phyloP scores from a whole-genome alignment of 2,329 filamentous ascomycete species.

The Cordyceps javanica region DNA sequence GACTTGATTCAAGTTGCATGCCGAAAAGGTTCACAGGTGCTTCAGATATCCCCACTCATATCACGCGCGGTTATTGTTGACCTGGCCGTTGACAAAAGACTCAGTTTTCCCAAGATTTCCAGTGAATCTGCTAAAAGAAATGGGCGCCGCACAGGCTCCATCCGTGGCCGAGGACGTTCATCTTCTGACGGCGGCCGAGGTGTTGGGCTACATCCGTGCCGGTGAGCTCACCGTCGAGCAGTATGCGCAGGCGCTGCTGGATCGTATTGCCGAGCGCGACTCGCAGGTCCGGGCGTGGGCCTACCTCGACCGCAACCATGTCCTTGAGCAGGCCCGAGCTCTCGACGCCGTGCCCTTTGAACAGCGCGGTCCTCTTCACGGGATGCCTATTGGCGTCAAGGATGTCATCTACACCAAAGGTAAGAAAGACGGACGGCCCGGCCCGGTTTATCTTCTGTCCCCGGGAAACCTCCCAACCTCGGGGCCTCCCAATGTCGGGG shows the following conservation, averaged over 20 bases:
- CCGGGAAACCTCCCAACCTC: background rate
- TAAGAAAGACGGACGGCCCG: constrained; percentile 18
- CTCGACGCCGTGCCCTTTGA: constrained; percentile 43
- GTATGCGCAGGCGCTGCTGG: constrained; percentile 42
- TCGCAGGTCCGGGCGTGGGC: constrained; percentile 44
- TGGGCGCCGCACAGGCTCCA: constrained; percentile 13
- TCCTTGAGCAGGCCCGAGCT: constrained; percentile 42
- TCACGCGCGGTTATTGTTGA: background rate
- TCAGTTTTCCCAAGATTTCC: background rate
- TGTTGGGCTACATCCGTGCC: constrained; percentile 28
- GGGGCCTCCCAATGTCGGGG: too few species aligned
- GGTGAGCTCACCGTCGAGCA: constrained; percentile 41
- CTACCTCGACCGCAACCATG: constrained; percentile 37
- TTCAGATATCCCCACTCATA: background rate
- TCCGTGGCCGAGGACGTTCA: constrained; percentile 5
- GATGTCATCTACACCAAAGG: constrained; percentile 54
- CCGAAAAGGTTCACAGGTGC: background rate
- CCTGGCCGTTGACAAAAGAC: background rate
- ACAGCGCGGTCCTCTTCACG: constrained; percentile 49
- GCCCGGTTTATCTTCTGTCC: background rate
- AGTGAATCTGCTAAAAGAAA: background rate
- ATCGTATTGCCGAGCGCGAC: constrained; percentile 39
- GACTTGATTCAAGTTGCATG: background rate
- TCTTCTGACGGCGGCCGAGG: constrained; percentile 33
- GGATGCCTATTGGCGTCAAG: constrained; percentile 52